Conservation (phyloP, 345 rosid species). For the Combretum micranthum region DNA sequence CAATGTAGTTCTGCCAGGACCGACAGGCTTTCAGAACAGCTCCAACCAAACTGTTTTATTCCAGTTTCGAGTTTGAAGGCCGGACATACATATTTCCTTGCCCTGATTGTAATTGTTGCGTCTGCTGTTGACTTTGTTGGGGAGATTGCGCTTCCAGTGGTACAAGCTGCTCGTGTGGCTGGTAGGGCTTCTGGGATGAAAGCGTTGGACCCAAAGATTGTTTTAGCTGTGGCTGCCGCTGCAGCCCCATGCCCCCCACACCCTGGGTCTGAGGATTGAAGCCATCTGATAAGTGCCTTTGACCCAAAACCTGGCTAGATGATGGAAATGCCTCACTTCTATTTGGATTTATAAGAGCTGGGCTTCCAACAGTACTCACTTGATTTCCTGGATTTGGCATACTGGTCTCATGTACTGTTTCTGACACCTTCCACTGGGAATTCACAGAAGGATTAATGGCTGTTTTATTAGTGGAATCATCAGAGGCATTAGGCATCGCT, state of each 20-base stretch:
- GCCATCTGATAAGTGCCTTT: conserved; percentile 56
- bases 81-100: conserved; percentile 52
- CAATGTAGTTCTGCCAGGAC: conserved; percentile 38
- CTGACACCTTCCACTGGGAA: conserved; percentile 54
- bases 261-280: conserved; percentile 37
- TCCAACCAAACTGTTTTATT: conserved; percentile 42
- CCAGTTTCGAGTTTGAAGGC: conserved; percentile 58
- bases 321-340: conserved; percentile 45
- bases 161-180: conserved; percentile 38
- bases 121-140: conserved; percentile 22
- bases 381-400: conserved; percentile 33
- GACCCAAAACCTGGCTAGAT: conserved; percentile 42
- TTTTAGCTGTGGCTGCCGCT: conserved; percentile 34
- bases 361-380: conserved; percentile 37
- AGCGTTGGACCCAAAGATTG: conserved; percentile 34
- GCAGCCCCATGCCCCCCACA: conserved; percentile 35
- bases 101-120: conserved; percentile 50
- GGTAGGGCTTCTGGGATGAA: conserved; percentile 41
- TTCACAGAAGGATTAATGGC: conserved; percentile 33
- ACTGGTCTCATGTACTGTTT: conserved; percentile 35
- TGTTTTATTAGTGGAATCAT: conserved; percentile 33
- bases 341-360: conserved; percentile 36
- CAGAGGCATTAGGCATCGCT: conserved; percentile 33
- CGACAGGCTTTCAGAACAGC: conserved; percentile 36
- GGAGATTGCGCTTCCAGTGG: conserved; percentile 7